phyloP scores from a whole-genome alignment of 2,329 filamentous ascomycete genomes.

The Coniochaeta sp. region DNA sequence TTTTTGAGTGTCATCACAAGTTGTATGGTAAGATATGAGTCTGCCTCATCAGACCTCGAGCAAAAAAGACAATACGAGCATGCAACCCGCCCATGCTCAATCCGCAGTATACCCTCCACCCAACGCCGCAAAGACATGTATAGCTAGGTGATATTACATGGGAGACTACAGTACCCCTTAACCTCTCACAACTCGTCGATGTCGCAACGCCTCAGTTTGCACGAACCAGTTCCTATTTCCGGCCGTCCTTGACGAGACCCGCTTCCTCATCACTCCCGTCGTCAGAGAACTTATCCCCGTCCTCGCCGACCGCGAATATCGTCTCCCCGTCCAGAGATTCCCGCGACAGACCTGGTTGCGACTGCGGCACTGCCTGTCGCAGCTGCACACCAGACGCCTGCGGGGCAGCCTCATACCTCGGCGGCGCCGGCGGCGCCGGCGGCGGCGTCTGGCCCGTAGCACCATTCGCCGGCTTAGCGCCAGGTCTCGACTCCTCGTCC shows the following conservation, averaged over 20 bases:
- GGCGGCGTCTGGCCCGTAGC: not conserved
- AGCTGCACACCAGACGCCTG: not conserved
- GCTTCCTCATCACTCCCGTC: constrained; percentile 54
- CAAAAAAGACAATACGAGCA: not conserved
- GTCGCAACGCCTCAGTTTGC: not conserved
- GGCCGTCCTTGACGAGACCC: constrained; percentile 39
- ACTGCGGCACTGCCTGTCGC: constrained; percentile 6
- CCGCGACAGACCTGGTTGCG: constrained; percentile 30
- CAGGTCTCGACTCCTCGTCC: constrained; percentile 48
- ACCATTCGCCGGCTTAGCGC: constrained; percentile 21
- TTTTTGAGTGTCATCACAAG: not conserved
- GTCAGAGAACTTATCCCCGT: constrained; percentile 74
- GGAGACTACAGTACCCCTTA: not conserved
- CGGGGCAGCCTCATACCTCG: not conserved
- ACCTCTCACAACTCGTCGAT: not conserved
- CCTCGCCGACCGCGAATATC: constrained; percentile 90
- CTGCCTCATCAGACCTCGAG: not conserved
- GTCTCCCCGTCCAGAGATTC: constrained; percentile 76
- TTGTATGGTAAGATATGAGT: not conserved
- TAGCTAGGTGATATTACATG: not conserved
- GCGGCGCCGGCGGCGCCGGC: not conserved
- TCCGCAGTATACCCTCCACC: not conserved
- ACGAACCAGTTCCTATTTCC: constrained; percentile 25
- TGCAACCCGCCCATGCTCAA: not conserved
- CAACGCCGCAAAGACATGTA: constrained; percentile 1